Evolutionary conservation across 2,329 filamentous ascomycete genomes (phyloP).

Genomic region (Alternaria metachromatica): DNA sequence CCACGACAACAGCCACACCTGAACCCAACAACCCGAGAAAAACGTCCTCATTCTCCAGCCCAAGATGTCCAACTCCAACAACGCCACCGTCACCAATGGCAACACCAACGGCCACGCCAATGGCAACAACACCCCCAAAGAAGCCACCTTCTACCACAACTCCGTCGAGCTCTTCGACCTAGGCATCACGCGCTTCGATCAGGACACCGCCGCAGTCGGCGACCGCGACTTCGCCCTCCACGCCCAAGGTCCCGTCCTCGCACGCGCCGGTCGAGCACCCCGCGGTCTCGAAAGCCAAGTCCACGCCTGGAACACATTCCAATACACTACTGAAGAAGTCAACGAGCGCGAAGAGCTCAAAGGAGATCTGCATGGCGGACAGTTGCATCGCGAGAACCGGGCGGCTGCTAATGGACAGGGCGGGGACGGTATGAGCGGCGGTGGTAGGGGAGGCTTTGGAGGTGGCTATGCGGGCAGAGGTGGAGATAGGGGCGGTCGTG

Average conservation of each 20-base stretch:
- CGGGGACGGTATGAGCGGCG: not conserved
- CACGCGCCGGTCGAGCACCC: conserved; percentile 32
- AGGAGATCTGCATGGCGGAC: conserved; percentile 44
- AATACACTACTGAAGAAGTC: conserved; percentile 32
- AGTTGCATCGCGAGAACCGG: conserved; percentile 43
- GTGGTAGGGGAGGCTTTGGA: not conserved
- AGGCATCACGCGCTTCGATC: conserved; percentile 37
- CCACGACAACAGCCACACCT: not conserved
- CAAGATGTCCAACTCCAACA: not conserved
- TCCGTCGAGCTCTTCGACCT: conserved; percentile 37
- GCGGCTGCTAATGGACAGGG: conserved; percentile 19
- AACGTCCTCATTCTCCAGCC: not conserved
- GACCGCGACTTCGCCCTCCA: conserved; percentile 37
- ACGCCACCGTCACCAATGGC: not conserved
- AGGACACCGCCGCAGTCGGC: conserved; percentile 36
- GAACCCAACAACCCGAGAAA: not conserved
- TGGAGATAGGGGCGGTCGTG: not conserved
- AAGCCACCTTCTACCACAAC: conserved; percentile 14
- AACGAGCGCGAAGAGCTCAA: conserved; percentile 39
- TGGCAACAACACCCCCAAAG: not conserved
- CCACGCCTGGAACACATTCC: conserved; percentile 40
- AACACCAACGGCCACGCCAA: conserved; percentile 1
- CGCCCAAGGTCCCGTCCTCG: conserved; percentile 15
- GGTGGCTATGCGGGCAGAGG: not conserved
- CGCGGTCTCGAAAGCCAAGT: conserved; percentile 34